phyloP scores from a whole-genome alignment of 495 filamentous ascomycete species.

The Penicillium coprophilum region DNA sequence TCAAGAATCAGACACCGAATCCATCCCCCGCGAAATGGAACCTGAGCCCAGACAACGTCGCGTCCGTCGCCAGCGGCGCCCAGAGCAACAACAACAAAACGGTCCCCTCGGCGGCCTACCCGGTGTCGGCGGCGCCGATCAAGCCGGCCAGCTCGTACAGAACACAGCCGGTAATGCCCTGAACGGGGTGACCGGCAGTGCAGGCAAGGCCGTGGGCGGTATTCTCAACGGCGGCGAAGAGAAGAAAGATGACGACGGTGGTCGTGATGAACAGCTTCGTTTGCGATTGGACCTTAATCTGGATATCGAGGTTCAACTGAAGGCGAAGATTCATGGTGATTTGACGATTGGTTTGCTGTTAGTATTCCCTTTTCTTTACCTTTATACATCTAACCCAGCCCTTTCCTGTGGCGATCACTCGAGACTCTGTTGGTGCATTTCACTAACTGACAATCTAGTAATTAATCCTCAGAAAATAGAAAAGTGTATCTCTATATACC shows the following conservation, averaged over 20 bases:
- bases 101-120: slow-evolving; percentile 54
- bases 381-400: not conserved
- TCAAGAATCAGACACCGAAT: slow-evolving; percentile 42
- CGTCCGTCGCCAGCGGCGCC: slow-evolving; percentile 32
- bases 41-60: slow-evolving; percentile 38
- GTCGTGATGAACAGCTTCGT: slow-evolving; percentile 69
- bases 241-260: slow-evolving; percentile 45
- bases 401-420: not conserved
- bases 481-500: slow-evolving; percentile 10
- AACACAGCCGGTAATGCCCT: slow-evolving; percentile 65
- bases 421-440: slow-evolving; percentile 10
- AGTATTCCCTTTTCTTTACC: slow-evolving; percentile 38
- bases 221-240: slow-evolving; percentile 41
- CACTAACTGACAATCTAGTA: slow-evolving; percentile 32
- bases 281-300: slow-evolving; percentile 82
- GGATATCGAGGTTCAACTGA: slow-evolving; percentile 85
- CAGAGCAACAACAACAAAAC: slow-evolving; percentile 33
- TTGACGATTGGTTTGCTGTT: slow-evolving; percentile 82
- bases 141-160: slow-evolving; percentile 56
- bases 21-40: slow-evolving; percentile 43
- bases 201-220: slow-evolving; percentile 59
- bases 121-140: slow-evolving; percentile 58
- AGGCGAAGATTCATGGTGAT: slow-evolving; percentile 92
- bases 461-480: slow-evolving; percentile 31
- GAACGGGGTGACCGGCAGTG: slow-evolving; percentile 53